Conservation (phyloP, 805 yeast genomes). For the Suhomyces vadensis region DNA sequence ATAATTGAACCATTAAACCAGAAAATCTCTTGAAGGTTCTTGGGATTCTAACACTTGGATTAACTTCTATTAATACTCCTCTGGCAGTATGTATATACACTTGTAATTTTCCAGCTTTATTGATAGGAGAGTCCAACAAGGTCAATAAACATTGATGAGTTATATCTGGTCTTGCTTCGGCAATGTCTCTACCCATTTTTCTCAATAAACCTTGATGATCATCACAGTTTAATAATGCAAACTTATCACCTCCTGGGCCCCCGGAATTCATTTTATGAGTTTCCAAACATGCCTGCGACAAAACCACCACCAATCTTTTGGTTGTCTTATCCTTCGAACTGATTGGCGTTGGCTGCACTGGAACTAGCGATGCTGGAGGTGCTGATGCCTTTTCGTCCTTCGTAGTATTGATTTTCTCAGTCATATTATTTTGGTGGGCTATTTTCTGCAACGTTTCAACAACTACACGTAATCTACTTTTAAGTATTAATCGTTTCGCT, state of each 20-base stretch:
- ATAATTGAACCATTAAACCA: slow-evolving; percentile 94
- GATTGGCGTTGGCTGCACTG: slow-evolving; percentile 80
- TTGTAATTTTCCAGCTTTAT: slow-evolving; percentile 95
- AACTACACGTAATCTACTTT: too few species aligned
- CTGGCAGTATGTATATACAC: slow-evolving; percentile 95
- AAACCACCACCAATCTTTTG: slow-evolving; percentile 87
- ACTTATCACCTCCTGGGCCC: slow-evolving; percentile 80
- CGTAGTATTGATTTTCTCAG: slow-evolving; percentile 1
- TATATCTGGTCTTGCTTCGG: slow-evolving; percentile 98
- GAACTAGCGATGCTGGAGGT: slow-evolving; percentile 71
- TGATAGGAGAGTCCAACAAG: slow-evolving; percentile 93
- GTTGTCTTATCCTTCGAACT: slow-evolving; percentile 84
- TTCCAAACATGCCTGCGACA: slow-evolving; percentile 93
- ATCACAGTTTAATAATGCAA: slow-evolving; percentile 92
- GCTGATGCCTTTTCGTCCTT: slow-evolving; percentile 21
- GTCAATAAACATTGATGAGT: slow-evolving; percentile 97
- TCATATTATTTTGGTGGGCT: too few species aligned
- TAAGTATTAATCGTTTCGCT: too few species aligned
- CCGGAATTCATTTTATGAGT: slow-evolving; percentile 85
- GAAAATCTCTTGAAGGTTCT: slow-evolving; percentile 97
- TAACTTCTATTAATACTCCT: slow-evolving; percentile 92
- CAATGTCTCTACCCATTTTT: slow-evolving; percentile 95
- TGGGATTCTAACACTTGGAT: slow-evolving; percentile 95
- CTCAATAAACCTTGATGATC: slow-evolving; percentile 95
- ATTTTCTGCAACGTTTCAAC: too few species aligned